Conservation (phyloP, 331 rosid genomes). For the Acacia concinna region DNA sequence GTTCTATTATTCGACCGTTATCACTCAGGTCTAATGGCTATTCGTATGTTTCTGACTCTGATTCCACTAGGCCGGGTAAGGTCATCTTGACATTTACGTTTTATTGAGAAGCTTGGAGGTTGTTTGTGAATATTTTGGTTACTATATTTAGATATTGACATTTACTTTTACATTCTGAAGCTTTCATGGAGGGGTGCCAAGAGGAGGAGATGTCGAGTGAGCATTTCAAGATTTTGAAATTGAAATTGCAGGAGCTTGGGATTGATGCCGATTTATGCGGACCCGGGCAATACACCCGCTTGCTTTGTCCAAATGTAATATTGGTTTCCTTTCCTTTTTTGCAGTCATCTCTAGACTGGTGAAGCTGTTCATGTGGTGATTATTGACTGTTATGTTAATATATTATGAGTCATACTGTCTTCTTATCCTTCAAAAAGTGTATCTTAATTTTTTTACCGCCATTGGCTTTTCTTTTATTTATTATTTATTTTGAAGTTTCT, state of each 20-base stretch:
- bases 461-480: neutral
- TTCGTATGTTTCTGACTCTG: slow-evolving; percentile 44
- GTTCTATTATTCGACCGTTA: slow-evolving; percentile 37
- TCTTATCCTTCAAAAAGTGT: neutral
- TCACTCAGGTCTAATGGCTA: slow-evolving; percentile 66
- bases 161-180: slow-evolving; percentile 28
- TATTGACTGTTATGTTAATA: slow-evolving; percentile 13
- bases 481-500: neutral
- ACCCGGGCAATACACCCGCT: slow-evolving; percentile 59
- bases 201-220: slow-evolving; percentile 17
- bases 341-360: neutral
- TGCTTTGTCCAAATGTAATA: slow-evolving; percentile 77
- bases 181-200: slow-evolving; percentile 43
- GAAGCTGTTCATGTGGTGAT: neutral
- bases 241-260: slow-evolving; percentile 59
- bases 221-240: slow-evolving; percentile 41
- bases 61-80: slow-evolving; percentile 52
- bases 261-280: slow-evolving; percentile 43
- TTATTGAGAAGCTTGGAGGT: neutral
- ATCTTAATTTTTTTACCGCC: neutral
- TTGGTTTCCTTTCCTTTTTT: neutral
- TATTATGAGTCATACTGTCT: neutral
- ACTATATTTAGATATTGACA: neutral
- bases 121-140: neutral
- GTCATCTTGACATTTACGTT: neutral